Evolutionary conservation across 306 rosid species (phyloP).

Genomic region (Neltuma alba): DNA sequence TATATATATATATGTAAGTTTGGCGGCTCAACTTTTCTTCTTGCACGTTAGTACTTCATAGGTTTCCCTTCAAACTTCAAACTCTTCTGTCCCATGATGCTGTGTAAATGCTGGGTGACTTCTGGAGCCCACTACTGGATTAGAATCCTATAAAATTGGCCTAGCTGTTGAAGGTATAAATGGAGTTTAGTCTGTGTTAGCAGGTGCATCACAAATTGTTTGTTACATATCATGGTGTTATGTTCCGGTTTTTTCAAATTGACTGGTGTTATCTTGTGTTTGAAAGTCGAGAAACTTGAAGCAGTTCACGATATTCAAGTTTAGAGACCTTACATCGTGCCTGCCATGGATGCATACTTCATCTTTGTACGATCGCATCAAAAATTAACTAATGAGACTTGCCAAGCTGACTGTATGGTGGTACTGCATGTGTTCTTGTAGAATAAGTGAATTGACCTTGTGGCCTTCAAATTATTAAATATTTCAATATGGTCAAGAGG

Average conservation of each 20-base stretch:
- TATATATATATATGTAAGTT: too few species aligned
- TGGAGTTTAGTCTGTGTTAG: not conserved
- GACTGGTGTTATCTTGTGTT: not conserved
- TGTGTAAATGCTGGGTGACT: too few species aligned
- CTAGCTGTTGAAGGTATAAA: not conserved
- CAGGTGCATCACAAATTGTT: not conserved
- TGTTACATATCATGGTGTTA: not conserved
- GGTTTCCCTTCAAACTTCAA: not conserved
- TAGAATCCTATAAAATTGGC: not conserved
- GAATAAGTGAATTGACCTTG: not conserved
- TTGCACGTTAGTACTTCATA: not conserved
- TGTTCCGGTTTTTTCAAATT: not conserved
- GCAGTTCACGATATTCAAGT: not conserved
- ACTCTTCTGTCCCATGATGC: not conserved
- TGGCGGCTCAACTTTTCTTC: not conserved
- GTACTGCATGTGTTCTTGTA: not conserved
- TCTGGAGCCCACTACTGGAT: not conserved
- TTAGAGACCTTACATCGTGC: not conserved
- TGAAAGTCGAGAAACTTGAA: not conserved
- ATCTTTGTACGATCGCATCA: not conserved
- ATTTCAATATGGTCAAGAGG: too few species aligned
- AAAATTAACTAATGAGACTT: not conserved
- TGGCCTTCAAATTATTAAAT: too few species aligned
- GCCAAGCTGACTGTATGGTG: not conserved
- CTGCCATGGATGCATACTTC: not conserved